Percentiles rank a stretch among this genome's conserved stretches.
Conservation (phyloP, 345 rosid species). For the Hibiscus syriacus region DNA sequence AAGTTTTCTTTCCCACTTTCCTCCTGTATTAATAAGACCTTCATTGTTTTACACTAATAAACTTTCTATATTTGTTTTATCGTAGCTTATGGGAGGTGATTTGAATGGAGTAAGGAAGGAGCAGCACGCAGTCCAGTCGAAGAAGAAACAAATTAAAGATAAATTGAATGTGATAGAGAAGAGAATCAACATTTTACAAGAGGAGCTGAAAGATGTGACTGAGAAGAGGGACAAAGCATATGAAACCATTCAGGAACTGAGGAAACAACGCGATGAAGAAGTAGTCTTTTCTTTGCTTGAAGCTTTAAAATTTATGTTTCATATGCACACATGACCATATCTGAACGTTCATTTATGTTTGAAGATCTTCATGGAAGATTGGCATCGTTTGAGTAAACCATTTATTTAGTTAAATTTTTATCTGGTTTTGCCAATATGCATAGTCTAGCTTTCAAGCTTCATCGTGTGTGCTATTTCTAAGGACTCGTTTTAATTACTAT, state of each 20-base stretch:
- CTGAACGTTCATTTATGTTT: background rate
- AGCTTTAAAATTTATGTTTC: background rate
- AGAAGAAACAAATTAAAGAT: conserved; percentile 43
- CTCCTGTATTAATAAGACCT: background rate
- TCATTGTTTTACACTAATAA: background rate
- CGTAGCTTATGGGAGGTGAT: conserved; percentile 79
- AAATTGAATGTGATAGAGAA: conserved; percentile 50
- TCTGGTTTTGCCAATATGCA: background rate
- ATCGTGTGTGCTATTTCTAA: background rate
- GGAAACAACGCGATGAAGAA: conserved; percentile 65
- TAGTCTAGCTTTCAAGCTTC: background rate
- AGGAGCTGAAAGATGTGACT: conserved; percentile 37
- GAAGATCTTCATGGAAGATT: background rate
- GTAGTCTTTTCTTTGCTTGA: conserved; percentile 28
- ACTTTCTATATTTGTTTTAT: conserved; percentile 5
- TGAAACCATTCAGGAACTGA: conserved; percentile 45
- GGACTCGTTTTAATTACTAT: background rate
- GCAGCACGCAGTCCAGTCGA: conserved; percentile 56
- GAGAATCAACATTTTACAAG: conserved; percentile 50
- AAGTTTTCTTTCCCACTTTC: background rate
- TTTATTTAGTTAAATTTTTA: background rate
- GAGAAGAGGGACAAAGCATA: conserved; percentile 59
- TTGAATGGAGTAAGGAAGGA: conserved; percentile 88
- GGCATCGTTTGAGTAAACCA: background rate
- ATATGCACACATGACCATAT: background rate